Evolutionary conservation across 139 green algal genomes (phyloP).

Genomic region (Coelastrella sp.): DNA sequence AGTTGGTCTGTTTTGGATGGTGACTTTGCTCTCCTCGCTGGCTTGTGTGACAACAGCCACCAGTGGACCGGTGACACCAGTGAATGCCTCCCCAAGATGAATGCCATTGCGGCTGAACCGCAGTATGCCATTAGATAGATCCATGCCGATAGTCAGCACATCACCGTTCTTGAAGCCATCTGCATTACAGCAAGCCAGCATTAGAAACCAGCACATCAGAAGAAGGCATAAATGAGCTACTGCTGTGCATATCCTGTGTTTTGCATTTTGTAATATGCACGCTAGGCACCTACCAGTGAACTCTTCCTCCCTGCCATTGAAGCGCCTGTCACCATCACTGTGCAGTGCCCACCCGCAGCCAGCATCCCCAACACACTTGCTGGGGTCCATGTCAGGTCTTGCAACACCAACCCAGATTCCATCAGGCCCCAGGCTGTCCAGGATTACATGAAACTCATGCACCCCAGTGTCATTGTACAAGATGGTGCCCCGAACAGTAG

Average conservation of each 20-base stretch:
- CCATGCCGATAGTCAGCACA: conserved; percentile 68
- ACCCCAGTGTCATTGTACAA: conserved; percentile 59
- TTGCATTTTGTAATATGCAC: neutral
- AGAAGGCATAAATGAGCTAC: neutral
- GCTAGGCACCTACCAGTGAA: conserved; percentile 50
- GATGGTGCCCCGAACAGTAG: conserved; percentile 68
- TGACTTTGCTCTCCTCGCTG: conserved; percentile 73
- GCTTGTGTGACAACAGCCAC: conserved; percentile 70
- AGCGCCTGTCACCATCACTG: conserved; percentile 71
- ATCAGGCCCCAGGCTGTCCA: conserved; percentile 70
- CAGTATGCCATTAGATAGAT: conserved; percentile 56
- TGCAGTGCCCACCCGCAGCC: conserved; percentile 70
- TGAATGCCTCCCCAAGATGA: conserved; percentile 67
- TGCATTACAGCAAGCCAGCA: neutral
- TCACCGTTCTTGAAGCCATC: conserved; percentile 69
- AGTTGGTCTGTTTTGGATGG: conserved; percentile 75
- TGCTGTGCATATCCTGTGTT: neutral
- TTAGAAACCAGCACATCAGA: neutral
- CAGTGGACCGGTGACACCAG: conserved; percentile 59
- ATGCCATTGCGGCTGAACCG: conserved; percentile 65
- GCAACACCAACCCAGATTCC: conserved; percentile 73
- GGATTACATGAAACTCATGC: conserved; percentile 76
- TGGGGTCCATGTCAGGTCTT: conserved; percentile 56
- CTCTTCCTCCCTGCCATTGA: conserved; percentile 65
- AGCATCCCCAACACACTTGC: conserved; percentile 59